Base-by-base conservation (phyloP, 2,329 filamentous ascomycete species). In the Fusarium liriodendri region DNA sequence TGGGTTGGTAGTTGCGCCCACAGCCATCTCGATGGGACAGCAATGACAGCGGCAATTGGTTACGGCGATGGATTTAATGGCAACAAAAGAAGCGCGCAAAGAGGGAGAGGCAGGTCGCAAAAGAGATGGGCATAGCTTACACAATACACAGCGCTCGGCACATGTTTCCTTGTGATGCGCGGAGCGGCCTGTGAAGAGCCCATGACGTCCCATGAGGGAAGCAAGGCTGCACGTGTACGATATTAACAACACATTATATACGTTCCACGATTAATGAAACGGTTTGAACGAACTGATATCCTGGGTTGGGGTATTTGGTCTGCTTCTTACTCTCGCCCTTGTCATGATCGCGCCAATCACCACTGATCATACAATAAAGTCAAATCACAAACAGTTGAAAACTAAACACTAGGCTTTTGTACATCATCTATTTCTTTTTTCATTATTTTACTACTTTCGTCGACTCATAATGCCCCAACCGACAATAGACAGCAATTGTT, bases 1-100 rank as follows among this genome's bases (percentile, higher is more conserved):
- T 85, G 47, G 84, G 84, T 9, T 81, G 83, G 76, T 84, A 81
- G 74, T 60, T 66, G 55, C 68, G 67, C 50, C 33, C 37, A 71
- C 38, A n/a, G 32, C 8, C 11, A 37, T 52, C 57, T 55, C 47
- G 58, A 62, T 58, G 32, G 22, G 18, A 66, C 33, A 64, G 32
- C 20, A 62, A 61, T 14, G 33, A 59, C 25, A 40, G 66, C 52
- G 58, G 27, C 16, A 38, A 22, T 57, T 16, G 52, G 64, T 20
- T 50, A 22, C 35, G 63, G 62, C 60, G 62, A 58, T 67, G 66
- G 64, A 59, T 60, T 25, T 72, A 69, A 78, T 75, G 38, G 27
- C 18, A 47, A 47, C 35, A 54, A 40, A 45, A 47, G 35, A 37
- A 37, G 27, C 50, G 27, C 33, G 27, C 33, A 35, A 35, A 47